Evolutionary conservation across 1,284 basidiomycete species (phyloP), one percentile per base, ranked within the genome.

Genomic region (Neonothopanus nambi): DNA sequence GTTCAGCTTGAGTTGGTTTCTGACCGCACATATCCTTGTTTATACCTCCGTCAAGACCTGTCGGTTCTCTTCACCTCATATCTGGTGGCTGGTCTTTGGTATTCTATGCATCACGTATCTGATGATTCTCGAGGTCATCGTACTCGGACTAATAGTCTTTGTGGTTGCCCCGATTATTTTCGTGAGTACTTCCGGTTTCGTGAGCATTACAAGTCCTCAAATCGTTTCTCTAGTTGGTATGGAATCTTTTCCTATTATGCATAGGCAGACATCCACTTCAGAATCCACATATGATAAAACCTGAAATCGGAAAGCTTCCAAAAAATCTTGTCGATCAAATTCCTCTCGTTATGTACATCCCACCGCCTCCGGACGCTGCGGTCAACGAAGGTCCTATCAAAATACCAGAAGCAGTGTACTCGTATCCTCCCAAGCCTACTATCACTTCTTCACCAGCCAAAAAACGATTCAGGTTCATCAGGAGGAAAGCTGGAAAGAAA

Each of bases 81-180:
- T 92, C 30, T 92, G 89, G 89, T 92, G 87, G 87, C 77, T 91
- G 38, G 82, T 80, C 33, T 91, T 92, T 65, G 84, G 80, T 35
- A 82, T 92, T 57, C 70, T 91, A n/a, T 85, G 85, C 68, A 80
- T 88, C 46, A 84, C 89, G 70, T 92, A 91, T 64, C 62, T 91
- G 49, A 82, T 85, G 74, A 78, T 87, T 18, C 70, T 89, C 39
- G 89, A 92, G 67, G 82, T 91, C 44, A 67, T 90, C 54, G 60
- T 89, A 4, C 77, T 91, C 13, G 85, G 84, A 18, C 70, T 91
- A 54, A 71, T 90, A 13, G 82, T 92, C 24, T 87, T 92, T 66
- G 77, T 92, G 54, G 69, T 92, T 52, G 84, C 87, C 3, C 89
- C 89, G 0, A 78, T 91, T 37, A 69, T 91, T 51, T 87, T 85